phyloP scores from a whole-genome alignment of 331 rosid genomes.

The Erythrophleum ivorense region DNA sequence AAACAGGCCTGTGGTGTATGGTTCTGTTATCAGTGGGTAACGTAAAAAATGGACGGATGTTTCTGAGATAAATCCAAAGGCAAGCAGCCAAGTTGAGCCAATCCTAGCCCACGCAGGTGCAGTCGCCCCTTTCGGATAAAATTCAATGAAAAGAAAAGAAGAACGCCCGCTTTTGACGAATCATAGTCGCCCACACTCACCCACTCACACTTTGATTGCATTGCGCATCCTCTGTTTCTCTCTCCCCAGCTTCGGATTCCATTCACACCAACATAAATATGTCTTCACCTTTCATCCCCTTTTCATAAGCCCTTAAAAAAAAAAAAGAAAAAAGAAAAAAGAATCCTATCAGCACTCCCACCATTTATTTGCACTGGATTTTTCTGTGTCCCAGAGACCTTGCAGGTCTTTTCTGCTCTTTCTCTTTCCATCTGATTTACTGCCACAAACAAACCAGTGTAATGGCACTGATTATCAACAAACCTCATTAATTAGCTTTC shows the following conservation, averaged over 20 bases:
- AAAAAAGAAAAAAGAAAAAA: not conserved
- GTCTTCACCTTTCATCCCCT: not conserved
- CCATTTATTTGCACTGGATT: conserved; percentile 28
- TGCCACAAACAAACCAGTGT: not conserved
- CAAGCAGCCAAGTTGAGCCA: conserved; percentile 56
- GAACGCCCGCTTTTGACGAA: conserved; percentile 46
- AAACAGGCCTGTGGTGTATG: conserved; percentile 37
- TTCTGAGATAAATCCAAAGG: conserved; percentile 50
- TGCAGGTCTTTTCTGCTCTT: not conserved
- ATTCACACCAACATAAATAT: conserved; percentile 43
- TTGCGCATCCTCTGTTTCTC: conserved; percentile 2
- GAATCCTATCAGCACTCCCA: conserved; percentile 11
- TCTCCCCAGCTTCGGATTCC: conserved; percentile 41
- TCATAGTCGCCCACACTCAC: conserved; percentile 39
- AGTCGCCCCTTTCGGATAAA: conserved; percentile 34
- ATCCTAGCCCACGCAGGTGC: conserved; percentile 48
- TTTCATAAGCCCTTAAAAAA: conserved; percentile 33
- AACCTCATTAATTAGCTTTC: not conserved
- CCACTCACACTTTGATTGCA: conserved; percentile 22
- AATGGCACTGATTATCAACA: not conserved
- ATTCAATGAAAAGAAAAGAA: not conserved
- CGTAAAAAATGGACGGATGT: conserved; percentile 42
- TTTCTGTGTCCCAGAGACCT: conserved; percentile 8
- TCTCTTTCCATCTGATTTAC: not conserved
- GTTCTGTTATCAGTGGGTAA: conserved; percentile 48